Conservation (phyloP, 129 eudicot species). For the Lonicera japonica region DNA sequence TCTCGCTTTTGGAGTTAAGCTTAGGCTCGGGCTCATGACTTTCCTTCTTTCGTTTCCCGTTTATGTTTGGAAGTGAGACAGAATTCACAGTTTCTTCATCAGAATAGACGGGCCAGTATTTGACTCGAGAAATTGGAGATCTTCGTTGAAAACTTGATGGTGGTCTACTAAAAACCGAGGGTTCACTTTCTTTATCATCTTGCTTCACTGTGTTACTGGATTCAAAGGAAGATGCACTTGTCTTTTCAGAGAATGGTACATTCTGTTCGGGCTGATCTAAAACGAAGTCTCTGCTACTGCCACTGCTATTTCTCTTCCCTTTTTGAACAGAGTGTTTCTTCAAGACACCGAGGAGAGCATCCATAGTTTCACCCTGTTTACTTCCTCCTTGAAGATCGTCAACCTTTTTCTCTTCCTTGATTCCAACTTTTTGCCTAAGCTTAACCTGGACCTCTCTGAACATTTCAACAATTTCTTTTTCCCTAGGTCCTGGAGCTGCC, state of each 20-base stretch:
- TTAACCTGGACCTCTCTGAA: conserved; percentile 78
- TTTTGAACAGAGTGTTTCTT: conserved; percentile 73
- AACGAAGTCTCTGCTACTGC: conserved; percentile 32
- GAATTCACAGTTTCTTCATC: background rate
- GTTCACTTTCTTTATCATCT: conserved; percentile 25
- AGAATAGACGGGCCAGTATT: conserved; percentile 34
- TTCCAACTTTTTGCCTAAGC: conserved; percentile 66
- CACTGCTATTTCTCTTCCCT: conserved; percentile 43
- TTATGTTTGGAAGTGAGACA: background rate
- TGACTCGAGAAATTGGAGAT: conserved; percentile 71
- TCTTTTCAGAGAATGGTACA: conserved; percentile 17
- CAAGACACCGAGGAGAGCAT: conserved; percentile 67
- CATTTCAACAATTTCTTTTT: conserved; percentile 75
- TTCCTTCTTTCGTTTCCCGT: background rate
- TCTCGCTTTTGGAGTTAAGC: background rate
- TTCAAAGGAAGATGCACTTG: conserved; percentile 5
- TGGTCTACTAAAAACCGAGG: conserved; percentile 46
- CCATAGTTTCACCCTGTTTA: conserved; percentile 73
- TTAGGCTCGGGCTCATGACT: background rate
- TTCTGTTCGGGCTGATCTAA: conserved; percentile 23
- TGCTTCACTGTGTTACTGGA: conserved; percentile 23
- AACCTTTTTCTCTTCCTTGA: conserved; percentile 62
- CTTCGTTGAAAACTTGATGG: conserved; percentile 63
- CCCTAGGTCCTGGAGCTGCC: conserved; percentile 70
- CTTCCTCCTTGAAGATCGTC: conserved; percentile 53